Base-by-base conservation (phyloP, 495 filamentous ascomycete species). In the Aspergillus panamensis region DNA sequence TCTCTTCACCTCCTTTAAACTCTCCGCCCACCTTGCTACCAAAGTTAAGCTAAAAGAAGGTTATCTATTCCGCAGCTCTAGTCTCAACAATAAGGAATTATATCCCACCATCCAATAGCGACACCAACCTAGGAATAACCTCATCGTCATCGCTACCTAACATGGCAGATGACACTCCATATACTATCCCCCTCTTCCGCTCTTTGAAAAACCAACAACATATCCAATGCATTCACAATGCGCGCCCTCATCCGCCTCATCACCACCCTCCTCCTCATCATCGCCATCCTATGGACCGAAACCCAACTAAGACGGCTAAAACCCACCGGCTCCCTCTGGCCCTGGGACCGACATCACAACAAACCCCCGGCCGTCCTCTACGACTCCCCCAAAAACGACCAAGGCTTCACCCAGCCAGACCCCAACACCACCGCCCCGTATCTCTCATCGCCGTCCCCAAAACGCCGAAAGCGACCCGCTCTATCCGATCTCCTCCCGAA, bases 261-360 rank as follows among this genome's bases (percentile, higher is more conserved):
- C n/a, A 37, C 16, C 9, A 32, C 55, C 9, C 17, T 51, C 20
- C 17, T 58, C 19, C 47, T 58, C 13, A 17, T 58, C 14, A 12
- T 58, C 17, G 21, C 25, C 2, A 14, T 51, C 1, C 29, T 58
- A 5, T 58, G 55, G 55, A 10, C 49, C 17, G 31, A 56, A 16
- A 54, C 39, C 2, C 37, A 54, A n/a, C 40, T 54, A 17, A 48
- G n/a, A 1, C 44, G 37, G 12, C 10, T 56, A 16, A 14, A 21
- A 29, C 21, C 44, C 1, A 39, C 31, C 31, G 10, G 17, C 20
- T 21, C 42, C 9, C 42, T 10, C 16, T 45, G 42, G 37, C 37
- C 20, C 9, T 12, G 43, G 7, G n/a, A n/a, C n/a, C n/a, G 43
- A 39, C 13, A 19, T 0, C 17, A 17, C 8, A 13, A 20, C 17